These are phyloP conservation scores for Zarea fungicola DNA, from an alignment of 2,329 filamentous ascomycete species.

Conservation along the genomic window DNA sequence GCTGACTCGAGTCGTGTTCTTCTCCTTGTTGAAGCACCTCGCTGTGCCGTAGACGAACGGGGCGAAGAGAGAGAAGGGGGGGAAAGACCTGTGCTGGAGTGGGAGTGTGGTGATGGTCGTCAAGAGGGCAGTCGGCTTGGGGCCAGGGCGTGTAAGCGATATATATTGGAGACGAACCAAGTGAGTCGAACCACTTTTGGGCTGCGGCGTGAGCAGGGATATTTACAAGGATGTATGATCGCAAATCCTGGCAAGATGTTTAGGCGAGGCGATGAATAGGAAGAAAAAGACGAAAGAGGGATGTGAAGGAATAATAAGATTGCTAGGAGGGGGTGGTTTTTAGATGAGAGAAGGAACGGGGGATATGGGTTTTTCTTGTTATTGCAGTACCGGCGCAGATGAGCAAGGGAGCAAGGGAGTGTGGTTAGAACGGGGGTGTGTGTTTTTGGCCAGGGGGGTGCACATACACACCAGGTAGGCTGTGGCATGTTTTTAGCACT, in stretches of 20 bases:
- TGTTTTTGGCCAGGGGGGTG: too few species aligned
- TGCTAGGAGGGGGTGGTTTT: conserved; percentile 3
- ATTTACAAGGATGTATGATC: conserved; percentile 8
- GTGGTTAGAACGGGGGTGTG: too few species aligned
- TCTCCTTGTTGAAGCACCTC: not conserved
- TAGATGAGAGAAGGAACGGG: not conserved
- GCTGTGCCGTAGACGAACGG: too few species aligned
- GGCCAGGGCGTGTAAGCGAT: conserved; percentile 12
- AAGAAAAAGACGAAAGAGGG: conserved; percentile 2
- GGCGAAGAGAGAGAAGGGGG: too few species aligned
- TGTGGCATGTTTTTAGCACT: too few species aligned
- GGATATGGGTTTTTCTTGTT: not conserved
- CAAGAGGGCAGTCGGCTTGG: not conserved
- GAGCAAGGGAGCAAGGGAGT: too few species aligned
- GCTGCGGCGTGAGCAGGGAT: conserved; percentile 7
- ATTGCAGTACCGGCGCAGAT: too few species aligned
- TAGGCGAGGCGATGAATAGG: not conserved
- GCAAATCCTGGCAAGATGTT: not conserved
- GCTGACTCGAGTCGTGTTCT: conserved; percentile 6
- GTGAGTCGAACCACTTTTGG: conserved; percentile 10
- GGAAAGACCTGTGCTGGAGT: too few species aligned
- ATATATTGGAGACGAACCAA: conserved; percentile 2
- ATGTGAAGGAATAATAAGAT: not conserved
- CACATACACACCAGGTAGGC: too few species aligned
- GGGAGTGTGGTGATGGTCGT: not conserved